Base-by-base conservation (phyloP, 306 rosid species). In the Citrullus colocynthis region DNA sequence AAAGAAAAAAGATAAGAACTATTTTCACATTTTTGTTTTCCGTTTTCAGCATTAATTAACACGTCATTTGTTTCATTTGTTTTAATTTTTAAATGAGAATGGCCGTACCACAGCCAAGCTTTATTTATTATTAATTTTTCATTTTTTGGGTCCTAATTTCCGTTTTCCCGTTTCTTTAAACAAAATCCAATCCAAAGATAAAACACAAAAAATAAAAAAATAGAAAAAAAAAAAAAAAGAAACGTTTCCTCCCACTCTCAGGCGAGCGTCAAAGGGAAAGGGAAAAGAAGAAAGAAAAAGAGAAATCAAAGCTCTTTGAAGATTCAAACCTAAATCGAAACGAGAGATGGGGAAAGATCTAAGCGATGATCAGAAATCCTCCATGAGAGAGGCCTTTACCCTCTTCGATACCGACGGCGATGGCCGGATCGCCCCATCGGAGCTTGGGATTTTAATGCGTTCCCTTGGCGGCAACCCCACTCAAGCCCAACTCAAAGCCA, bases 401-500 rank as follows among this genome's bases (percentile, higher is more conserved):
- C 93, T 96, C 54, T 96, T 96, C 82, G 98, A 92, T 74, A 87
- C 97, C 6, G 97, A 91, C 84, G 87, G 88, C 14, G 93, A 92
- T 64, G 99, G 99, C 11, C 84, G 86, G 90, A 91, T 96, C 88
- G 97, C 99, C 5, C 97, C 98, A 2, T 92, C 98, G n/a, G 99
- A 96, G 79, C 90, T 96, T 0, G 99, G 99, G 65, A 96, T 96
- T 86, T 96, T 96, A 32, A 96, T 96, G 99, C 90, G 99, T 1
- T 96, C 97, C 6, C 91, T 96, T 10, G 99, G 98, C 0, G 99
- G 98, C 1, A 96, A 96, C 87, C 99, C 97, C 41, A 95, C 99
- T 79, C 97, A 95, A 81, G 97, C 97, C 39, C 97, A 95, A 36
- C 99, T 95, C 78, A 95, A 95, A 81, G 78, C 97, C 84, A 92